Conservation (phyloP, 257 asterid species). For the Solanum neorickii region DNA sequence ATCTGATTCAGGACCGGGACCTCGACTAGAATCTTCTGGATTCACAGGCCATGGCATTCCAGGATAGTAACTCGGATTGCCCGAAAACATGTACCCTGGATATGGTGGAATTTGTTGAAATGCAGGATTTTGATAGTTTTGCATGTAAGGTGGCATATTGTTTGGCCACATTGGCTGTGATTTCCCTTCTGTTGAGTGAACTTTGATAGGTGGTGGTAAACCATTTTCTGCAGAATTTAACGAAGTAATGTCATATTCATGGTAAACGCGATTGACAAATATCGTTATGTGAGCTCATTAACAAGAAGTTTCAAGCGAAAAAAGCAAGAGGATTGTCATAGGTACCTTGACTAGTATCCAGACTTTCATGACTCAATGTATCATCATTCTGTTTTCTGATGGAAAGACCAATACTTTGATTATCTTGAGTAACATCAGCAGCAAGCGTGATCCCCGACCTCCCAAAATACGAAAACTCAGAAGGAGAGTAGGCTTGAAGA, state of each 20-base stretch:
- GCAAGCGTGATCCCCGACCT: conserved; percentile 34
- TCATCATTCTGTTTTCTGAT: conserved; percentile 18
- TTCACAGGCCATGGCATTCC: conserved; percentile 44
- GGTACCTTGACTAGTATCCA: conserved; percentile 42
- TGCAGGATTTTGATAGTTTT: conserved; percentile 43
- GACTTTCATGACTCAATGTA: conserved; percentile 30
- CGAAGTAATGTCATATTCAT: neutral
- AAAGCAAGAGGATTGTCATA: neutral
- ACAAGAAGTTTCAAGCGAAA: neutral
- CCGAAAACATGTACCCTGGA: conserved; percentile 47
- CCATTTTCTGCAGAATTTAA: conserved; percentile 19
- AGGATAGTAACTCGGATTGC: conserved; percentile 41
- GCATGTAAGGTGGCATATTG: conserved; percentile 35
- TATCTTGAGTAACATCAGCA: conserved; percentile 19
- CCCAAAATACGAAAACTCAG: conserved; percentile 39
- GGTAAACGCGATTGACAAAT: neutral
- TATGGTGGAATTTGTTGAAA: conserved; percentile 43
- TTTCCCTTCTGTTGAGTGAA: conserved; percentile 37
- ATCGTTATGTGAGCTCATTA: neutral
- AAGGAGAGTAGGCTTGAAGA: conserved; percentile 42
- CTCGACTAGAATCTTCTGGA: conserved; percentile 26
- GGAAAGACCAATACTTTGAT: neutral
- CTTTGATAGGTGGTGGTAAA: conserved; percentile 19
- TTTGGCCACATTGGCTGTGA: conserved; percentile 44
- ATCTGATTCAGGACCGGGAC: conserved; percentile 18